Base-by-base conservation (phyloP, 2,329 filamentous ascomycete genomes). In the Pleochaeta shiraiana region DNA sequence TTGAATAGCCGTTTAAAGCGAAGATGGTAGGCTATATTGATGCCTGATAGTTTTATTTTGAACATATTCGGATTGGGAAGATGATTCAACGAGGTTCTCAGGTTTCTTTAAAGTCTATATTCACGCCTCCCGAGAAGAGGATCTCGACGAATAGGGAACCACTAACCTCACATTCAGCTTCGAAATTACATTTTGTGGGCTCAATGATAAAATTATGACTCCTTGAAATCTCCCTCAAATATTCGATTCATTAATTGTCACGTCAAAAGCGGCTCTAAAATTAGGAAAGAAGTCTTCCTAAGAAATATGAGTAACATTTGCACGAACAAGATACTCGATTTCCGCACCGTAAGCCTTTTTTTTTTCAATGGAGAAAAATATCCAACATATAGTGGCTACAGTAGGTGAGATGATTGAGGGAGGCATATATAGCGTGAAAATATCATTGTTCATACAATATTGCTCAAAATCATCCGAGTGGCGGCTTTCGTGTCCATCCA, bases 311-410 rank as follows among this genome's bases (percentile, higher is more conserved):
- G 70, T 72, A 59, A 73, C 71, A 65, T 68, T 34, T 62, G 65
- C 59, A 63, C 69, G 67, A 16, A 73, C 71, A 61, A 73, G 70
- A 21, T 59, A 63, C 65, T 71, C 66, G 60, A 76, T 70, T 64
- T 71, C 28, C 39, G 67, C 45, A 45, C 71, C 55, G 65, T 76
- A 75, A 64, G 66, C 66, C 19, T 61, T 57, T 68, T 76, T 16
- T 61, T 57, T 68, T 76, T 76, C n/a, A 76, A 68, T 24, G 70
- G 68, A 61, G 69, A 65, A 69, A 77, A 77, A 68, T 69, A 74
- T 28, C 69, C 70, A 50, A 76, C 68, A 72, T 77, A 70, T 62
- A 77, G 73, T 62, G 73, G 74, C 68, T 77, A 70, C 21, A 75
- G 71, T n/a, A 74, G 63, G 69, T 76, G 69, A 64, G 72, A 76